Conservation (phyloP, 306 rosid genomes). For the Coriaria nepalensis region DNA sequence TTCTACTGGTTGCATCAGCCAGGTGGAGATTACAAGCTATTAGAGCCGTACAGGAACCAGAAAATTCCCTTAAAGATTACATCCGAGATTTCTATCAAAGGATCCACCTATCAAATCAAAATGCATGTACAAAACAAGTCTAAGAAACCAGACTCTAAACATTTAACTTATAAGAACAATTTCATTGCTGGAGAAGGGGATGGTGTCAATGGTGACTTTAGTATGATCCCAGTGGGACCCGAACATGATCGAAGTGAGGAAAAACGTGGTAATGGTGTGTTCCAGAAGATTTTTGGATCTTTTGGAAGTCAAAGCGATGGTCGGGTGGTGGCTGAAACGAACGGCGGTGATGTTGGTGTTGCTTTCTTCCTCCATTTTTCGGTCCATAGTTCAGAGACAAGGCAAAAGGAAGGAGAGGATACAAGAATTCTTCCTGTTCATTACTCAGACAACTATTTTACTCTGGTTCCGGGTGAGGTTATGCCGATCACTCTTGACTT, state of each 20-base stretch:
- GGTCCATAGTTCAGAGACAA: constrained; percentile 42
- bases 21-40: constrained; percentile 70
- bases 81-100: constrained; percentile 40
- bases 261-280: constrained; percentile 26
- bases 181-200: constrained; percentile 22
- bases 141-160: constrained; percentile 24
- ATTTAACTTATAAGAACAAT: constrained; percentile 22
- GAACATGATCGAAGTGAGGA: constrained; percentile 14
- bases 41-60: constrained; percentile 58
- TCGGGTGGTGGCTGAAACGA: constrained; percentile 31
- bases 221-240: constrained; percentile 14
- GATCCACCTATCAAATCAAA: constrained; percentile 47
- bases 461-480: constrained; percentile 69
- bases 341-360: constrained; percentile 54
- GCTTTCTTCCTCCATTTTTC: constrained; percentile 84
- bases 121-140: constrained; percentile 58
- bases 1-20: constrained; percentile 79
- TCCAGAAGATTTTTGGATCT: constrained; percentile 33
- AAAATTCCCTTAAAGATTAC: constrained; percentile 60
- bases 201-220: constrained; percentile 26
- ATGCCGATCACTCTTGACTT: constrained; percentile 50
- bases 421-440: constrained; percentile 86
- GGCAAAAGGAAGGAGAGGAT: constrained; percentile 51
- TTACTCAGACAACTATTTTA: constrained; percentile 84
- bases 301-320: constrained; percentile 27